A percentile compares a stretch with the other conserved stretches of the same genome.
Conservation (phyloP, 2,329 filamentous ascomycete species). For the Hypoxylon sp. region DNA sequence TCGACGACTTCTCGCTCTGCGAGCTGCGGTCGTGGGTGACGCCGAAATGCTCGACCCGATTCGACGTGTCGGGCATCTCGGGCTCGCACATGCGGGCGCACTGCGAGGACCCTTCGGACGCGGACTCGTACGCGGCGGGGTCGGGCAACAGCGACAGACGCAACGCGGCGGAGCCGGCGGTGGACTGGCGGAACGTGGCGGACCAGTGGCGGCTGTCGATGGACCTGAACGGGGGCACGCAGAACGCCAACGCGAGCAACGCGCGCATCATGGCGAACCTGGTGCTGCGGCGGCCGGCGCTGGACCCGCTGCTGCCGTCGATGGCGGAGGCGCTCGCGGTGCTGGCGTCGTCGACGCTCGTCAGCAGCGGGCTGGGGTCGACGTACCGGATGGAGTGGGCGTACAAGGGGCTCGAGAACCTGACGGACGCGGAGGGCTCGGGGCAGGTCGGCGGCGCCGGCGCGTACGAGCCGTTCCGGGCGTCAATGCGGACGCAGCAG, state of each 20-base stretch:
- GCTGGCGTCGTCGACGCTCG: slow-evolving; percentile 70
- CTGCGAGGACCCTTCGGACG: slow-evolving; percentile 66
- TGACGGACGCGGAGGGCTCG: slow-evolving; percentile 14
- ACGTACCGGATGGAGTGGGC: slow-evolving; percentile 68
- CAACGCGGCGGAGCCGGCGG: slow-evolving; percentile 45
- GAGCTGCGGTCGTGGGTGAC: slow-evolving; percentile 70
- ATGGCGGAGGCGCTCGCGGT: slow-evolving; percentile 79
- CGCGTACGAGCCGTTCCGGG: slow-evolving; percentile 66
- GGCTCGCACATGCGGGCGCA: slow-evolving; percentile 67
- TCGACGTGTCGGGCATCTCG: slow-evolving; percentile 60
- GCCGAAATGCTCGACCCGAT: slow-evolving; percentile 71
- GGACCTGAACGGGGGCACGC: slow-evolving; percentile 63
- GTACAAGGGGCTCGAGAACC: slow-evolving; percentile 40
- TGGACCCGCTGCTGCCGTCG: slow-evolving; percentile 66
- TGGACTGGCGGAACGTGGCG: slow-evolving; percentile 64
- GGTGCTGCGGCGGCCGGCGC: slow-evolving; percentile 50
- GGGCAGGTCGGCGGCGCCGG: slow-evolving; percentile 54
- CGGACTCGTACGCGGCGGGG: slow-evolving; percentile 62
- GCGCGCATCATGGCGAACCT: slow-evolving; percentile 65
- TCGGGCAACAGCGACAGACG: slow-evolving; percentile 39
- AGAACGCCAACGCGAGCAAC: slow-evolving; percentile 65
- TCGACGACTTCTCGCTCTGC: slow-evolving; percentile 70
- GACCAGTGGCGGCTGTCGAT: slow-evolving; percentile 62
- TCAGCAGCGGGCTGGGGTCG: slow-evolving; percentile 65
- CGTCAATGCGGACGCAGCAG: slow-evolving; percentile 68